A percentile compares a stretch with the other conserved stretches of the same genome.
Evolutionary conservation across 148 eudicot genomes (phyloP).

Genomic region (Spergularia marina): DNA sequence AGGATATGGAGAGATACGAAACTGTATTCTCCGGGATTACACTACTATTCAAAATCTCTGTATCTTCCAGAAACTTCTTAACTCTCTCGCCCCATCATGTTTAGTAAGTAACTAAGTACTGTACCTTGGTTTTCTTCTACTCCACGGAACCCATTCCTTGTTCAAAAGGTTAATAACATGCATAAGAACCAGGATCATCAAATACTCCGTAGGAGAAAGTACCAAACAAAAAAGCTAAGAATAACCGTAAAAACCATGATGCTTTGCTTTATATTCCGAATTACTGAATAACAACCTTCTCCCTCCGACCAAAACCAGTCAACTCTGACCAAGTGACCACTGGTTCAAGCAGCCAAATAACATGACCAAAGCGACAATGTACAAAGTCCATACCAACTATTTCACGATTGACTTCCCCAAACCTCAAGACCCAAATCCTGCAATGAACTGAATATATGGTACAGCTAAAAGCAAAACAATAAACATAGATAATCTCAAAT

Average conservation of each 20-base stretch:
- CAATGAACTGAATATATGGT: constrained; percentile 73
- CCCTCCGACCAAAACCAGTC: no score
- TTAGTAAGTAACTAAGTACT: constrained; percentile 59
- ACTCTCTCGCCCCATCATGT: constrained; percentile 69
- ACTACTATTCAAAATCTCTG: constrained; percentile 36
- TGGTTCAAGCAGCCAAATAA: not conserved
- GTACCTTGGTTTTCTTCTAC: constrained; percentile 87
- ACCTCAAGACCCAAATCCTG: constrained; percentile 92
- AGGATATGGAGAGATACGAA: not conserved
- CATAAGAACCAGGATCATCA: constrained; percentile 10
- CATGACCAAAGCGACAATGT: not conserved
- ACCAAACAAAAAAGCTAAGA: no score
- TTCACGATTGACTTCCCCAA: constrained; percentile 82
- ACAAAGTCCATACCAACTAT: constrained; percentile 58
- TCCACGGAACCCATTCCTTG: constrained; percentile 63
- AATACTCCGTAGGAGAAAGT: no score
- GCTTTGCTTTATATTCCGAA: no score
- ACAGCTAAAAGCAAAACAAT: constrained; percentile 56
- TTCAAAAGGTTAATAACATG: constrained; percentile 68
- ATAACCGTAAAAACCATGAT: no score
- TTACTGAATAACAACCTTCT: no score
- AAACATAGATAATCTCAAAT: not conserved
- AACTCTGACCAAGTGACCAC: no score
- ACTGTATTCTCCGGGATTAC: no score
- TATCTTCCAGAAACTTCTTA: constrained; percentile 67